Percentiles rank a stretch among this genome's conserved stretches.
These are phyloP conservation scores for Colletotrichum coccodes DNA, from an alignment of 2,329 filamentous ascomycete genomes.

Conservation along the genomic window DNA sequence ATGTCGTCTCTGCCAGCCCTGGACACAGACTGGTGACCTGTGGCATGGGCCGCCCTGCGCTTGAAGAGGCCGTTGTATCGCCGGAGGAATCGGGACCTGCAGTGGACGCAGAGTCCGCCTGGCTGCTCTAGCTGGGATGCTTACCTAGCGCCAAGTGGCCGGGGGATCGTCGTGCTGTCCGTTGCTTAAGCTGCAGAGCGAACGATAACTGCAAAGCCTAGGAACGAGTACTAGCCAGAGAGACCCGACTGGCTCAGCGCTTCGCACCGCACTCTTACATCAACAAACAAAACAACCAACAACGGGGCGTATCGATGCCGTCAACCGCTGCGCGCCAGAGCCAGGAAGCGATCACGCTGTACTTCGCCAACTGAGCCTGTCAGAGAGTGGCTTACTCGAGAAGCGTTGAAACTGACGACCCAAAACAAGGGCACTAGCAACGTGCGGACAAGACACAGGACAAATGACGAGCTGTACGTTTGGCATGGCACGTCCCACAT, in stretches of 20 bases:
- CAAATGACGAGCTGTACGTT: neutral
- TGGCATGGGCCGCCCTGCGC: slow-evolving; percentile 23
- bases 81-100: slow-evolving; percentile 29
- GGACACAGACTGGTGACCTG: slow-evolving; percentile 19
- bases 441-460: slow-evolving; percentile 1
- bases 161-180: neutral
- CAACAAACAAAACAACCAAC: slow-evolving; percentile 20
- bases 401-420: slow-evolving; percentile 13
- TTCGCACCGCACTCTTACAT: neutral
- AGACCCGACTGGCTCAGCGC: slow-evolving; percentile 11
- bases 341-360: slow-evolving; percentile 20
- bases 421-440: slow-evolving; percentile 18
- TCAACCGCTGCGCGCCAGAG: slow-evolving; percentile 8
- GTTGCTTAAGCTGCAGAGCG: slow-evolving; percentile 10
- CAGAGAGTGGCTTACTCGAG: slow-evolving; percentile 20
- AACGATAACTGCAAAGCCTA: slow-evolving; percentile 1
- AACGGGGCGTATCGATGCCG: slow-evolving; percentile 1
- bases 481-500: slow-evolving; percentile 16
- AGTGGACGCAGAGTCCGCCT: slow-evolving; percentile 17
- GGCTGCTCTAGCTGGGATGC: slow-evolving; percentile 13
- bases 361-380: slow-evolving; percentile 13
- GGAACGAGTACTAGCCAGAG: neutral
- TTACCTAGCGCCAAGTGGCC: slow-evolving; percentile 5
- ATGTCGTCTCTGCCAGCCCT: slow-evolving; percentile 1
- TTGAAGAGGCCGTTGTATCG: slow-evolving; percentile 20